Evolutionary conservation across 495 filamentous ascomycete species (phyloP), one percentile per base, ranked within the genome.

Genomic region (Elaphomyces granulatus): DNA sequence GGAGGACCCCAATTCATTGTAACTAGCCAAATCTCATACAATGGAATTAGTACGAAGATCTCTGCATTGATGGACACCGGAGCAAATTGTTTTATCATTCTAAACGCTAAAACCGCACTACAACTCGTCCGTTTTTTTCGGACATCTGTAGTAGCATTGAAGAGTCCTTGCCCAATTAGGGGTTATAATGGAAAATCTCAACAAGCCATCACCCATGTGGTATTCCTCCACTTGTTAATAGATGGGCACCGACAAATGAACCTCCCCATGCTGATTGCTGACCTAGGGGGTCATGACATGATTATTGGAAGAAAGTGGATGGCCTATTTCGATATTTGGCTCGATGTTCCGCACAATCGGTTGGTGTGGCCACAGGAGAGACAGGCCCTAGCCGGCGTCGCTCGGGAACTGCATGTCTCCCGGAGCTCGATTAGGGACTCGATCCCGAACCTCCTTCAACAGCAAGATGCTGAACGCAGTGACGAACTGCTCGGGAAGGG

Each of bases 121-220:
- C n/a, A n/a, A n/a, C n/a, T 43, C 3, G 20, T 37, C 23, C 32
- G 23, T 8, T 2, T 18, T n/a, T 20, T 32, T 14, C 20, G 23
- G 4, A 38, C 33, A 36, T 36, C 18, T 16, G 19, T 3, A 36
- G n/a, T 12, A 36, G 21, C 4, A n/a, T 36, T 36, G 2, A 12
- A 1, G 21, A 36, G 14, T 9, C 14, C 8, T 6, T 18, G 21
- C 4, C 15, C 1, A 36, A 60, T 34, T n/a, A n/a, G 68, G 63
- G 53, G 64, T 67, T 19, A 59, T 60, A 36, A 49, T 66, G 7
- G 34, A 1, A 36, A 36, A 12, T 12, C 12, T 12, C 9, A 9
- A 36, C 8, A 9, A 17, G n/a, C 18, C 12, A 40, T 40, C 19
- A 40, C 38, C 7, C 38, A 40, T 40, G 14, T 20, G 2, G 32